Evolutionary conservation across 164 flowering plant genomes (phyloP).

Genomic region (Tetracentron sinense): DNA sequence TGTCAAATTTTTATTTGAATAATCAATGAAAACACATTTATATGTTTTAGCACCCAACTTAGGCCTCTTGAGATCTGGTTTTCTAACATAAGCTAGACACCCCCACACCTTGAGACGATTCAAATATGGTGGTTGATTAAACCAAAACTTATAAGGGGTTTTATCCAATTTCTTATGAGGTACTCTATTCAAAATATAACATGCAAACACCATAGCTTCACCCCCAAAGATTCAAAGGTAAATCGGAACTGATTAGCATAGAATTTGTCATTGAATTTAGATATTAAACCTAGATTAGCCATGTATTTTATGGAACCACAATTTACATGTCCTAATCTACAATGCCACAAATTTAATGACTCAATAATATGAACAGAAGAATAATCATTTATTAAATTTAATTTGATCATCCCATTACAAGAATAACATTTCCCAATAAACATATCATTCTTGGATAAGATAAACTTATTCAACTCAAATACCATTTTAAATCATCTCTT

Average conservation of each 20-base stretch:
- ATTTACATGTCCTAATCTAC: not conserved
- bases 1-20: not conserved
- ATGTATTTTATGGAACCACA: not conserved
- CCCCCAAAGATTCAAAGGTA: not conserved
- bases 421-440: not conserved
- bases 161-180: not conserved
- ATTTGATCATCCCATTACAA: not conserved
- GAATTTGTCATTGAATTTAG: not conserved
- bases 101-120: not conserved
- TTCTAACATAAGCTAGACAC: not conserved
- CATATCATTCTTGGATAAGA: not conserved
- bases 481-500: not conserved
- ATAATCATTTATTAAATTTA: not conserved
- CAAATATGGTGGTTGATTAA: not conserved
- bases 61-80: not conserved
- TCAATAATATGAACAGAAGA: not conserved
- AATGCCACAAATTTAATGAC: not conserved
- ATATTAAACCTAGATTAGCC: not conserved
- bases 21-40: not conserved
- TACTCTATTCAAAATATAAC: not conserved
- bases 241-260: not conserved
- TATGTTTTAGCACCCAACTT: not conserved
- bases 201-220: not conserved
- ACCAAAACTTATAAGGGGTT: not conserved
- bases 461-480: not conserved